phyloP scores from a whole-genome alignment of 2,329 filamentous ascomycete species.

The Aspergillus fructus region DNA sequence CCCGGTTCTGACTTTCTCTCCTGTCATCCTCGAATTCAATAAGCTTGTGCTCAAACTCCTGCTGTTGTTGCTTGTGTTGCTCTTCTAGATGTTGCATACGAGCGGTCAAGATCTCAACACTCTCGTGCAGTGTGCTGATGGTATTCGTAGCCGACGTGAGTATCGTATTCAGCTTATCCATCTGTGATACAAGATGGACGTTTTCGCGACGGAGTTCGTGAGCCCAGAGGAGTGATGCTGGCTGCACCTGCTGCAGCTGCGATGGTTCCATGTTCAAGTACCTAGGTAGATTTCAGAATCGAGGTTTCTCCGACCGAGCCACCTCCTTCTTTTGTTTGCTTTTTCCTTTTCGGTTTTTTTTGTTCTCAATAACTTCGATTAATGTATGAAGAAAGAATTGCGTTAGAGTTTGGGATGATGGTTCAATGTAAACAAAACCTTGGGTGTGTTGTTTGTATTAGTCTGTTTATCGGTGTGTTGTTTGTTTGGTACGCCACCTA shows the following conservation, averaged over 20 bases:
- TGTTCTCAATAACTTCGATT: neutral
- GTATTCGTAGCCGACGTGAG: slow-evolving; percentile 11
- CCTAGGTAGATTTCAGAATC: neutral
- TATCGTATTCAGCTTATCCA: slow-evolving; percentile 22
- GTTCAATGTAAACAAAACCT: too few species aligned
- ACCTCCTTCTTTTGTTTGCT: too few species aligned
- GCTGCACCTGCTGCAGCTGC: neutral
- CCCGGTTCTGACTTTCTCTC: neutral
- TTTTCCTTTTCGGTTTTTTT: too few species aligned
- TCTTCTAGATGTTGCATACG: neutral
- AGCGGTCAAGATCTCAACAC: neutral
- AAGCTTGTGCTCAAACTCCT: neutral
- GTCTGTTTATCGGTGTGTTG: neutral
- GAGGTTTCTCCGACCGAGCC: too few species aligned
- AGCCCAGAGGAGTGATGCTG: slow-evolving; percentile 36
- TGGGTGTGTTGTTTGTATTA: neutral
- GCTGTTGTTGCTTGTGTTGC: neutral
- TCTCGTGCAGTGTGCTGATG: slow-evolving; percentile 4
- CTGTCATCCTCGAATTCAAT: neutral
- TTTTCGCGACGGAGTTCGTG: slow-evolving; percentile 41
- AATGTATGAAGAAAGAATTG: neutral
- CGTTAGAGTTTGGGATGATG: neutral
- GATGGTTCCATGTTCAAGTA: neutral
- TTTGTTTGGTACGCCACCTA: neutral
- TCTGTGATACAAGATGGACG: slow-evolving; percentile 28